phyloP scores from a whole-genome alignment of 73 alveolate species.

The Tetrahymena malaccensis region DNA sequence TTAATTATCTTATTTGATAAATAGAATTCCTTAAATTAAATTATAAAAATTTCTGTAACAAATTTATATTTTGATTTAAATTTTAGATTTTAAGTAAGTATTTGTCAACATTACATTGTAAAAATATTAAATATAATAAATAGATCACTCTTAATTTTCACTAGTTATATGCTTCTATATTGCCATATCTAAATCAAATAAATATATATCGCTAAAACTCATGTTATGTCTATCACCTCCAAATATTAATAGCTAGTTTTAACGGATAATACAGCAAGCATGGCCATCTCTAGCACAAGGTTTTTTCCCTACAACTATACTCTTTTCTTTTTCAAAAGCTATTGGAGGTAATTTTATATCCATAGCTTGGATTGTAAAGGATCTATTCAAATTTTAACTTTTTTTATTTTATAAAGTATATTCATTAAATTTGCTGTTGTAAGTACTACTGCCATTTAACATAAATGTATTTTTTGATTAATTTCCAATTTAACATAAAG shows the following conservation, averaged over 20 bases:
- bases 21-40: too few species aligned
- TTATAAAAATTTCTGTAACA: too few species aligned
- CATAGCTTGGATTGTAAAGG: not conserved
- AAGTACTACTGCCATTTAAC: not conserved
- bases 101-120: too few species aligned
- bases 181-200: slow-evolving; percentile 9
- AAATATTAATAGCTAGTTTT: slow-evolving; percentile 41
- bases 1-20: too few species aligned
- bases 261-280: slow-evolving; percentile 31
- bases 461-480: not conserved
- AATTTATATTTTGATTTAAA: too few species aligned
- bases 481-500: not conserved
- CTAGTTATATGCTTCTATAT: not conserved
- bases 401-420: not conserved
- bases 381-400: not conserved
- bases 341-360: not conserved
- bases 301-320: not conserved
- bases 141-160: not conserved
- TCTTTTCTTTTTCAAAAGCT: not conserved
- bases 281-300: slow-evolving; percentile 77
- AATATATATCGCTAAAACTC: slow-evolving; percentile 54
- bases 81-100: not conserved
- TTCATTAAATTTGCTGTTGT: not conserved
- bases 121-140: too few species aligned
- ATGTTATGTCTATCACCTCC: slow-evolving; percentile 75